Base-by-base conservation (phyloP, 2,329 filamentous ascomycete species). In the Parafenestella ontariensis region DNA sequence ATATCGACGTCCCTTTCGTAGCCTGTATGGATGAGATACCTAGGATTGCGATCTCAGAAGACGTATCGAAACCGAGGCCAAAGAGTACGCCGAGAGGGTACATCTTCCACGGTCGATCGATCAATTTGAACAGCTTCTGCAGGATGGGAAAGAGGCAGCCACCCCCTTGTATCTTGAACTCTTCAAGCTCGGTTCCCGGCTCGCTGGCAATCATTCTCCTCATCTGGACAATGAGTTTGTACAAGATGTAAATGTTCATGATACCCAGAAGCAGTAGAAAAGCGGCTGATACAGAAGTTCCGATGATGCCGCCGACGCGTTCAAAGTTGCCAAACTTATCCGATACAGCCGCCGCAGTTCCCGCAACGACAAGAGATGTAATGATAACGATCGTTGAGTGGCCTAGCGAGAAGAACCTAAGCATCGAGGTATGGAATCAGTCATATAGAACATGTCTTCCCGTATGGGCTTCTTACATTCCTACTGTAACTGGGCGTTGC, bases 21-120 rank as follows among this genome's bases (percentile, higher is more conserved):
- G 90, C 93, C 68, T 97, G 90, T 1, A 99, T 87, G 26, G 90
- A 92, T 0, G 91, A 90, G 59, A 98, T 96, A 0, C 94, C 95
- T 0, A 99, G 78, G 7, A 99, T 83, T 0, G 95, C 94, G 68
- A 98, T 91, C 74, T 99, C 94, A 7, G 91, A 96, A 36, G 90
- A 96, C 0, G 95, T 98, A 72, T 98, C 95, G 72, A 99, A 98
- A 0, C 94, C 95, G 0, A 98, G 81, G 0, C 94, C 95, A 52
- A 82, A 98, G 4, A 98, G 79, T 0, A 98, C 83, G 0, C 94
- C 94, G 0, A 96, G 79, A 0, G 92, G 92, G 64, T 96, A 95
- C 92, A 96, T 96, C 76, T 98, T 98, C 94, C 94, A 98, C 0
- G 91, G 89, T 5, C 79, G 76, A 63, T 88, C 82, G 65, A 88